phyloP scores from a whole-genome alignment of 208 protist genomes.

The Trypanosoma theileri region DNA sequence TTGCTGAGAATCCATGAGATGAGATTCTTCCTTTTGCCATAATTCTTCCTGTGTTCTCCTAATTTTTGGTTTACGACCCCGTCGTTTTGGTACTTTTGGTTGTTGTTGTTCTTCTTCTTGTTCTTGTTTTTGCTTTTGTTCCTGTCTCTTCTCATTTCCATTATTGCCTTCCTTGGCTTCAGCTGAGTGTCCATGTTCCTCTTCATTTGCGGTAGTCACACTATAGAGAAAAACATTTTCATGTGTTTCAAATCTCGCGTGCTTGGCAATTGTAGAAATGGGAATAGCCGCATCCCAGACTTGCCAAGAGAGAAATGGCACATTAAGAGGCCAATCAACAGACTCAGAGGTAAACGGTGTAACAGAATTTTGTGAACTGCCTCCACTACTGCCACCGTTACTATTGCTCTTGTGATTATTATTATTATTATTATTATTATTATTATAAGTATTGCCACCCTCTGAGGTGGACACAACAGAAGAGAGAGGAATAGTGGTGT shows the following conservation, averaged over 20 bases:
- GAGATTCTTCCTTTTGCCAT: constrained; percentile 22
- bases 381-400: not conserved
- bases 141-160: not conserved
- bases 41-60: constrained; percentile 29
- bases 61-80: constrained; percentile 23
- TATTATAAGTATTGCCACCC: not conserved
- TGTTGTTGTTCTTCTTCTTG: not conserved
- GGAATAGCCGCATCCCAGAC: constrained; percentile 85
- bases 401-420: not conserved
- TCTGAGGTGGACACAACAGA: not conserved
- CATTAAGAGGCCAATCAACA: constrained; percentile 79
- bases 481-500: not conserved
- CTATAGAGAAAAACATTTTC: constrained; percentile 73
- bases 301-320: constrained; percentile 86
- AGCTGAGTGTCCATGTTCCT: constrained; percentile 3
- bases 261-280: constrained; percentile 45
- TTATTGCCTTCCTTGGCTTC: constrained; percentile 3
- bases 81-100: not conserved
- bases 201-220: constrained; percentile 30
- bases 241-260: constrained; percentile 72
- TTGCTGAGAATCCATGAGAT: not conserved
- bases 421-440: not conserved
- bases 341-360: constrained; percentile 35
- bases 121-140: not conserved
- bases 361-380: too few species aligned